Evolutionary conservation across 1,284 basidiomycete species (phyloP).

Genomic region (Schizophyllum commune): DNA sequence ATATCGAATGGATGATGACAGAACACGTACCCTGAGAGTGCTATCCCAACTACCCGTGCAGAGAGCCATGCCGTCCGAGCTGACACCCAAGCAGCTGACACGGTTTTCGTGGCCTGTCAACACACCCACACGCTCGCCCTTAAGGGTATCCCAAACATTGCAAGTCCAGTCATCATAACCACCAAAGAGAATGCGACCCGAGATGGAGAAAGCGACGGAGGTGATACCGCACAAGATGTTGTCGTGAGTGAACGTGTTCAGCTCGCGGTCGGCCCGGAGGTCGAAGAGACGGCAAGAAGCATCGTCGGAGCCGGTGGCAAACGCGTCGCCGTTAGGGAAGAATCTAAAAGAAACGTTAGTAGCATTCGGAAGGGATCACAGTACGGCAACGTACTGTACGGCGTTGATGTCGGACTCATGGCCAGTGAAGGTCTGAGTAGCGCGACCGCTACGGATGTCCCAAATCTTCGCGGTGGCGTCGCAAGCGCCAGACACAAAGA

Average conservation of each 20-base stretch:
- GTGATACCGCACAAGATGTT: conserved; percentile 99
- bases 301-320: conserved; percentile 98
- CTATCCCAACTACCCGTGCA: conserved; percentile 99
- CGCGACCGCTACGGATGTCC: conserved; percentile 96
- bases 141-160: conserved; percentile 99
- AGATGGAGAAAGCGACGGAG: conserved; percentile 95
- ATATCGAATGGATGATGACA: conserved; percentile 10
- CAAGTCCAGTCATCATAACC: conserved; percentile 99
- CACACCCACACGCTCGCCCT: conserved; percentile 95
- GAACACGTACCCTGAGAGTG: conserved; percentile 75
- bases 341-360: conserved; percentile 51
- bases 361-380: conserved; percentile 9
- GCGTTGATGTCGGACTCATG: conserved; percentile 99
- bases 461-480: conserved; percentile 98
- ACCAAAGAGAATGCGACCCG: conserved; percentile 94
- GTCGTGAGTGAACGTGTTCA: conserved; percentile 96
- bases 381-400: conserved; percentile 68
- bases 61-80: conserved; percentile 93
- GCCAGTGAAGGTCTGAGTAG: conserved; percentile 97
- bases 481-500: conserved; percentile 97
- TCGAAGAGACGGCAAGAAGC: conserved; percentile 98
- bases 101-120: conserved; percentile 97
- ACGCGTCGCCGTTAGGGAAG: conserved; percentile 98
- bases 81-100: conserved; percentile 94
- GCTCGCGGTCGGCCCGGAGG: conserved; percentile 92